Conservation (phyloP, 495 filamentous ascomycete genomes). For the Ramalina peruviana region DNA sequence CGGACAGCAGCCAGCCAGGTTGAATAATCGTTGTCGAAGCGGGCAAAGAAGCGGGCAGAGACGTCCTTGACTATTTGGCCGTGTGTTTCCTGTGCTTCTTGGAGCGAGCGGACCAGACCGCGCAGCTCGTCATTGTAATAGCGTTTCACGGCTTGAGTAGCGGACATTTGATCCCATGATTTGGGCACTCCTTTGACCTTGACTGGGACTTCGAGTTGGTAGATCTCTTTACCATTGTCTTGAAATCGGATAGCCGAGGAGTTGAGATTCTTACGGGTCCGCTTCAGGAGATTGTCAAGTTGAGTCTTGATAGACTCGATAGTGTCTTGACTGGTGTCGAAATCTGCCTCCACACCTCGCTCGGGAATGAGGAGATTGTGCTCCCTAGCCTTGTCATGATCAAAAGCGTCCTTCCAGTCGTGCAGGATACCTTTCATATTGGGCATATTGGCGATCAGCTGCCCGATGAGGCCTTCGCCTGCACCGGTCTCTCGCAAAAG, state of each 20-base stretch:
- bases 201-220: constrained; percentile 83
- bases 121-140: constrained; percentile 86
- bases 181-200: constrained; percentile 72
- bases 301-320: constrained; percentile 59
- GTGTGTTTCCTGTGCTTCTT: constrained; percentile 91
- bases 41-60: constrained; percentile 63
- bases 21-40: constrained; percentile 77
- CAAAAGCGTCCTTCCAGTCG: constrained; percentile 88
- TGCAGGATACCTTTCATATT: constrained; percentile 56
- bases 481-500: constrained; percentile 54
- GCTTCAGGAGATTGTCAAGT: constrained; percentile 57
- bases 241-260: constrained; percentile 63
- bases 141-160: constrained; percentile 77
- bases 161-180: constrained; percentile 91
- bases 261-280: constrained; percentile 50
- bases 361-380: constrained; percentile 70
- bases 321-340: constrained; percentile 69
- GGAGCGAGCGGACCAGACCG: constrained; percentile 65
- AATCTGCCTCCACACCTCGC: constrained; percentile 82
- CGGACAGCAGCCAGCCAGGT: constrained; percentile 81
- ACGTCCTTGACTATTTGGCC: constrained; percentile 84
- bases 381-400: constrained; percentile 65
- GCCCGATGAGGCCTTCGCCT: constrained; percentile 70
- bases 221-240: constrained; percentile 93
- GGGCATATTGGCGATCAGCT: constrained; percentile 73